Evolutionary conservation across 164 flowering plant species (phyloP), one percentile per base, ranked within the genome.

Genomic region (Cinnamomum chago): DNA sequence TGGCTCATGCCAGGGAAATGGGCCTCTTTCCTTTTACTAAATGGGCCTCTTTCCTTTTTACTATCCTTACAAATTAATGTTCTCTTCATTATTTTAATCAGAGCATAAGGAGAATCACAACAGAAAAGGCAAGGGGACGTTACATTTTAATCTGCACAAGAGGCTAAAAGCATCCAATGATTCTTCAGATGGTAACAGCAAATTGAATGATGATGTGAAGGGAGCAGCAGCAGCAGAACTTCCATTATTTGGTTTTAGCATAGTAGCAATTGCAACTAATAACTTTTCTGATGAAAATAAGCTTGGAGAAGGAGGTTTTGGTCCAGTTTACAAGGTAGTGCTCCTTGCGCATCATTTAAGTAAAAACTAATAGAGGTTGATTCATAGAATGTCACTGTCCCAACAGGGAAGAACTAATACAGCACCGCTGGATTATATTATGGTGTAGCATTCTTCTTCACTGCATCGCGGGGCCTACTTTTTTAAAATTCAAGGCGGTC

Each of bases 301-400:
- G 25, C 69, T 67, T 28, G 69, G 69, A 30, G 69, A 27, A 30
- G 40, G 69, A 27, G 69, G 69, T 27, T 67, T 67, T 67, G 69
- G 69, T 67, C 50, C 50, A 25, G 69, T 67, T 11, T 67, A 64
- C 66, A 64, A 64, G 66, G 66, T 64, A 64, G 25, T 13, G 12
- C 23, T n/a, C 27, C 27, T 11, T 64, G 18, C 11, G 35, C 35
- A 4, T 24, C 27, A 11, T 64, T 64, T 13, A 24, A 0, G 35
- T 3, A 30, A 30, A 30, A 22, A 64, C 66, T 2, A n/a, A 22
- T 24, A n/a, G 14, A 7, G 14, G 13, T 22, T 13, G 66, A 23
- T 24, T 24, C 66, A 7, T n/a, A 22, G 27, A 9, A 22, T 2
- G 22, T 22, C 18, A 18, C n/a, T 58, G 62, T 15, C 22, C 62